Percentiles rank a stretch among this genome's conserved stretches.
Conservation (phyloP, 345 rosid species). For the Sapria himalayana region DNA sequence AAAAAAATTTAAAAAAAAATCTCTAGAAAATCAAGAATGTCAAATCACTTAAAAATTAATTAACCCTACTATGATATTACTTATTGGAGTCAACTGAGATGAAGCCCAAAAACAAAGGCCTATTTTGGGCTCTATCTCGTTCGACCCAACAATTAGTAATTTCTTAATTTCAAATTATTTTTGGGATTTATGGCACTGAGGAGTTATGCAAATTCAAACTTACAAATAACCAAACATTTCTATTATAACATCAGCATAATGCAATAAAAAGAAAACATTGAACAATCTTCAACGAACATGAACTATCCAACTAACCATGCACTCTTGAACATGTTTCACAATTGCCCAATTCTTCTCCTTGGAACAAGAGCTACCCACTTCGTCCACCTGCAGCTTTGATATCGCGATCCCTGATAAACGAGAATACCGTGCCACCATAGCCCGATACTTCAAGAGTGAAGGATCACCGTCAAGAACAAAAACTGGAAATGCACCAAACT, state of each 20-base stretch:
- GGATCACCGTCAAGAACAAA: slow-evolving; percentile 85
- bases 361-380: slow-evolving; percentile 37
- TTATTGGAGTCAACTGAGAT: too few relatives aligned
- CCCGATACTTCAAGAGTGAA: slow-evolving; percentile 55
- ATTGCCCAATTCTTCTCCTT: slow-evolving; percentile 48
- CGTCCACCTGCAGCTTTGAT: slow-evolving; percentile 14
- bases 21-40: too few relatives aligned
- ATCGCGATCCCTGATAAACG: slow-evolving; percentile 35
- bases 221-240: too few relatives aligned
- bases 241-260: not conserved
- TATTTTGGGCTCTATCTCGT: too few relatives aligned
- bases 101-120: too few relatives aligned
- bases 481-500: slow-evolving; percentile 83
- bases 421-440: slow-evolving; percentile 41
- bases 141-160: too few relatives aligned
- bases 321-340: slow-evolving; percentile 41
- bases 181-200: too few relatives aligned
- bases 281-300: not conserved
- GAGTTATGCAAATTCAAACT: too few relatives aligned
- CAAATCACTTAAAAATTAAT: too few relatives aligned
- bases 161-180: too few relatives aligned
- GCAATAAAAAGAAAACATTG: not conserved
- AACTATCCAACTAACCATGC: slow-evolving; percentile 36
- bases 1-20: too few relatives aligned
- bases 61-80: too few relatives aligned